Evolutionary conservation across 305 asterid genomes (phyloP).

Genomic region (Andrographis paniculata): DNA sequence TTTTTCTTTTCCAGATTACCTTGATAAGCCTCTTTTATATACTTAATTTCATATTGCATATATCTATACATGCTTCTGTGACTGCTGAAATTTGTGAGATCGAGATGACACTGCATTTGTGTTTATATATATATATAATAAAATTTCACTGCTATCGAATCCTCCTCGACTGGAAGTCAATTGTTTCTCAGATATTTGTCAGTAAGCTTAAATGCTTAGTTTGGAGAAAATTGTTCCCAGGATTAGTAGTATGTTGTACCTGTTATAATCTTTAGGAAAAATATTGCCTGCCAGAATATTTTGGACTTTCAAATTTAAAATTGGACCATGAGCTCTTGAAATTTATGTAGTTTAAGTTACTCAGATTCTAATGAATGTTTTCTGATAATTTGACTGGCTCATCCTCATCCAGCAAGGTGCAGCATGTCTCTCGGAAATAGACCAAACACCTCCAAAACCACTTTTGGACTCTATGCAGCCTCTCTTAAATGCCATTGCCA

Average conservation of each 20-base stretch:
- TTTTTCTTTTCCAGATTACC: constrained; percentile 3
- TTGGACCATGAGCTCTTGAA: constrained; percentile 11
- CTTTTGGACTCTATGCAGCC: constrained; percentile 72
- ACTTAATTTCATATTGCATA: not conserved
- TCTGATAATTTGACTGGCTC: constrained; percentile 17
- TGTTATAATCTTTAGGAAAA: constrained; percentile 6
- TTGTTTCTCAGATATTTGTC: no score
- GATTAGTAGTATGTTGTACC: not conserved
- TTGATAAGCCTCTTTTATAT: constrained; percentile 1
- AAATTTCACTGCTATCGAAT: no score
- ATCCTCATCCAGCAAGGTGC: constrained; percentile 75
- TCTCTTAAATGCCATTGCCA: constrained; percentile 65
- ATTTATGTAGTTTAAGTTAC: not conserved
- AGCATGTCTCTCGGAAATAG: constrained; percentile 72
- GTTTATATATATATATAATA: no score
- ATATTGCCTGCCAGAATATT: not conserved
- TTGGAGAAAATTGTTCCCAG: not conserved
- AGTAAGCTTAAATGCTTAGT: no score
- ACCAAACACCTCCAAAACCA: constrained; percentile 79
- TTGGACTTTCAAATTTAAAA: constrained; percentile 8
- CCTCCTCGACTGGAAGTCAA: no score
- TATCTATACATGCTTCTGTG: not conserved
- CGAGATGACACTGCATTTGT: not conserved
- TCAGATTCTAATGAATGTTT: constrained; percentile 14
- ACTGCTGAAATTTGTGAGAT: constrained; percentile 1